These are phyloP conservation scores for Aspergillus fischeri DNA, from an alignment of 2,329 filamentous ascomycete genomes.

Conservation along the genomic window DNA sequence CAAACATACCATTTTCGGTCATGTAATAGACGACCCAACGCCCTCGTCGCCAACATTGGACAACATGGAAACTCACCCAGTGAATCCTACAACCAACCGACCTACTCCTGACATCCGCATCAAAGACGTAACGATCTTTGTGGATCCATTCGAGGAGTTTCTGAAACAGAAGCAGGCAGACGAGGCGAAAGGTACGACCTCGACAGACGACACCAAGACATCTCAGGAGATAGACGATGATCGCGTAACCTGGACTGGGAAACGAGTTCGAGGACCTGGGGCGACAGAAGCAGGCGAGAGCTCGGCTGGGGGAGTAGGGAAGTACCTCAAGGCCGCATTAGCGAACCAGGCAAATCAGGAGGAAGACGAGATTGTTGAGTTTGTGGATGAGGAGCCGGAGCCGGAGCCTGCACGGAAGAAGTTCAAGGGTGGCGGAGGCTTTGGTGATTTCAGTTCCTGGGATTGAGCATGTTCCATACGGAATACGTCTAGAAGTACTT, in stretches of 20 bases:
- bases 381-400: constrained; percentile 60
- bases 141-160: constrained; percentile 96
- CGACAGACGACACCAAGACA: constrained; percentile 23
- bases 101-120: constrained; percentile 77
- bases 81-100: constrained; percentile 66
- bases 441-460: constrained; percentile 96
- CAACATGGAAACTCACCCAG: constrained; percentile 71
- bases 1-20: constrained; percentile 96
- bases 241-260: constrained; percentile 91
- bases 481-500: background rate
- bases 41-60: constrained; percentile 52
- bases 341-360: constrained; percentile 32
- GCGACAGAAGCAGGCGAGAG: constrained; percentile 47
- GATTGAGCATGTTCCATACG: constrained; percentile 19
- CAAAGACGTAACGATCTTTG: constrained; percentile 75
- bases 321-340: constrained; percentile 69
- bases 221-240: constrained; percentile 66
- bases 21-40: constrained; percentile 65
- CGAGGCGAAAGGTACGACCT: constrained; percentile 43
- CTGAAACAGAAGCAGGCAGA: constrained; percentile 66
- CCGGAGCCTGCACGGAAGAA: constrained; percentile 75
- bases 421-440: constrained; percentile 64
- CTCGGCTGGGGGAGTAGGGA: constrained; percentile 60
- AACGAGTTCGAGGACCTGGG: constrained; percentile 70
- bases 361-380: constrained; percentile 59